Conservation (phyloP, 202 grass and related monocot genomes). For the Panicum virgatum region DNA sequence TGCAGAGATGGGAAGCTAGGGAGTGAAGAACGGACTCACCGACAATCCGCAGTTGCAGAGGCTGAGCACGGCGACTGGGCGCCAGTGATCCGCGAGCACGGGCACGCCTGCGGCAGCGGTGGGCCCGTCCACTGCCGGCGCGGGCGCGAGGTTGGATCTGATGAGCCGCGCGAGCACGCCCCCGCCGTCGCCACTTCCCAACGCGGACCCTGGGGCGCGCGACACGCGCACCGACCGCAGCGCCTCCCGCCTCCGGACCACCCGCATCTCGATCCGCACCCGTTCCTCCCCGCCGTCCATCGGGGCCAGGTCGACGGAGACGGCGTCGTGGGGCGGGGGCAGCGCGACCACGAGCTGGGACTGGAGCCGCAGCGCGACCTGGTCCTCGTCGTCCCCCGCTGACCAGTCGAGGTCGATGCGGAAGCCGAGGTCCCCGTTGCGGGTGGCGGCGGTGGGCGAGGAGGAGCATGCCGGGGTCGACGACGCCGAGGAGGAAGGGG, state of each 20-base stretch:
- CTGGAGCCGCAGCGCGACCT: constrained; percentile 88
- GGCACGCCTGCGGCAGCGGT: constrained; percentile 57
- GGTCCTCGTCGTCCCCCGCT: constrained; percentile 76
- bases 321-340: constrained; percentile 74
- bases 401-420: constrained; percentile 93
- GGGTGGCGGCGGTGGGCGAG: constrained; percentile 25
- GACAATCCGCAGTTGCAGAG: constrained; percentile 79
- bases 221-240: constrained; percentile 62
- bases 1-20: constrained; percentile 3
- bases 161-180: constrained; percentile 73
- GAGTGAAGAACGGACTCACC: constrained; percentile 46
- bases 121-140: constrained; percentile 38
- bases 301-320: constrained; percentile 60
- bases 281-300: background rate
- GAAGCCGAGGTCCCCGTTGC: constrained; percentile 57
- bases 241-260: constrained; percentile 70
- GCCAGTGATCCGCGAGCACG: constrained; percentile 86
- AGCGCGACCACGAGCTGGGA: constrained; percentile 95
- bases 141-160: constrained; percentile 61
- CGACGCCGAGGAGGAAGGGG: background rate
- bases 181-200: constrained; percentile 74
- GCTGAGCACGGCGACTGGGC: constrained; percentile 54
- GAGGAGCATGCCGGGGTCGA: background rate
- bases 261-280: constrained; percentile 70
- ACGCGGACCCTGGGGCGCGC: constrained; percentile 64